Evolutionary conservation across 2,329 filamentous ascomycete species (phyloP).

Genomic region (Fusarium sp.): DNA sequence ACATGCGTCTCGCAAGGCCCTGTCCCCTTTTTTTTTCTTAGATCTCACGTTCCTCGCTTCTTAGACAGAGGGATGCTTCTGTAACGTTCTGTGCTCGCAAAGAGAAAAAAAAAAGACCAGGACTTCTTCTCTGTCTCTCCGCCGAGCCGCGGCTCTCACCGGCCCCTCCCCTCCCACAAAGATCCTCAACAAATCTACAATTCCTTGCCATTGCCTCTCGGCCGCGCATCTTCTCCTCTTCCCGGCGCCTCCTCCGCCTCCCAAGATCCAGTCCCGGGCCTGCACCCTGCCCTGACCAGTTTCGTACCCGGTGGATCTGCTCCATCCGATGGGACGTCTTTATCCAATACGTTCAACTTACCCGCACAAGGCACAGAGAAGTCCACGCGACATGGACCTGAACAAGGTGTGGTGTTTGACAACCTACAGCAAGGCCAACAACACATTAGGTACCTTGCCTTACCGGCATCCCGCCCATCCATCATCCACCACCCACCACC

Average conservation of each 20-base stretch:
- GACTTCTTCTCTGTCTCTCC: conserved; percentile 10
- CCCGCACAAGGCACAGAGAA: not conserved
- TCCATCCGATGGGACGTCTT: conserved; percentile 2
- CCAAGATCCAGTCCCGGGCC: conserved; percentile 20
- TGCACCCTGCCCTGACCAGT: conserved; percentile 12
- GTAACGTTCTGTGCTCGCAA: not conserved
- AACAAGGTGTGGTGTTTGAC: not conserved
- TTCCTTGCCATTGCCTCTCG: conserved; percentile 36
- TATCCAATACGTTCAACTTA: not conserved
- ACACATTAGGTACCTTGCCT: not conserved
- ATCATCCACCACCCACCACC: not conserved
- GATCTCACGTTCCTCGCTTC: not conserved
- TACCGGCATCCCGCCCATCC: not conserved
- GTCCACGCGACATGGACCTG: conserved; percentile 9
- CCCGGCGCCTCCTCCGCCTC: conserved; percentile 32
- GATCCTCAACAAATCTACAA: conserved; percentile 39
- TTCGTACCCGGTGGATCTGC: conserved; percentile 24
- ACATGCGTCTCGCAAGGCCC: conserved; percentile 10
- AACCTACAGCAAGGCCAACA: not conserved
- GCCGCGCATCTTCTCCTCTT: conserved; percentile 36
- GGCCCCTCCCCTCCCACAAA: conserved; percentile 21
- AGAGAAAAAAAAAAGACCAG: not conserved
- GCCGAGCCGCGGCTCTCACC: conserved; percentile 24
- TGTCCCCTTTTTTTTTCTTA: not conserved
- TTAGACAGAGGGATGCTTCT: not conserved